Conservation (phyloP, 306 rosid genomes). For the Vachellia pachyceras region DNA sequence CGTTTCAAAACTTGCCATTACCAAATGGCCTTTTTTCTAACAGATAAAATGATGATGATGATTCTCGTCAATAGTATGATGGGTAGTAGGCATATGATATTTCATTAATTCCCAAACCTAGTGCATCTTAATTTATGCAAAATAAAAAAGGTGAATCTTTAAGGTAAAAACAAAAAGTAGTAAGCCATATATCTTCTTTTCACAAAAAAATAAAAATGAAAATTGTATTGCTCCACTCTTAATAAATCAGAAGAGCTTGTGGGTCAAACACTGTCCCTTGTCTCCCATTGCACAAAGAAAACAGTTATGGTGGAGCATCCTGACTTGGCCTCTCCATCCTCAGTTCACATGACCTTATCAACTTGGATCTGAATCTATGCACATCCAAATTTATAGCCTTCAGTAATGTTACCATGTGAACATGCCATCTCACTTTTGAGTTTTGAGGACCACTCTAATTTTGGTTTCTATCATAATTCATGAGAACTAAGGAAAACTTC, state of each 20-base stretch:
- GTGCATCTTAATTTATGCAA: neutral
- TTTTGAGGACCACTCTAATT: neutral
- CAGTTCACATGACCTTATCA: slow-evolving; percentile 27
- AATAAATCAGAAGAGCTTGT: too few relatives aligned
- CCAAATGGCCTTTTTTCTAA: slow-evolving; percentile 12
- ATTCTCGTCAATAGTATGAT: slow-evolving; percentile 23
- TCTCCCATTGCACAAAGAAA: slow-evolving; percentile 14
- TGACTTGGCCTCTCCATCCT: neutral
- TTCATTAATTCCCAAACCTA: neutral
- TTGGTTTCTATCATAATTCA: too few relatives aligned
- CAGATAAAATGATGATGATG: neutral
- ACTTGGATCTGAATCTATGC: slow-evolving; percentile 23
- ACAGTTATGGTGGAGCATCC: slow-evolving; percentile 6
- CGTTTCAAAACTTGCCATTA: slow-evolving; percentile 30
- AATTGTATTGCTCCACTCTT: neutral
- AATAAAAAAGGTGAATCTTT: neutral
- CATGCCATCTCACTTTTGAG: neutral
- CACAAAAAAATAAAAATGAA: neutral
- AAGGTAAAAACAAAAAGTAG: neutral
- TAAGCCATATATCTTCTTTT: neutral
- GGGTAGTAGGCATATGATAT: neutral
- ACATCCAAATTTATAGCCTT: neutral
- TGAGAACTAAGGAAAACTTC: too few relatives aligned
- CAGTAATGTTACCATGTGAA: neutral
- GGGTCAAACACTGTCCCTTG: slow-evolving; percentile 27